phyloP scores from a whole-genome alignment of 768 basidiomycete genomes.

The Tylopilus sp. region DNA sequence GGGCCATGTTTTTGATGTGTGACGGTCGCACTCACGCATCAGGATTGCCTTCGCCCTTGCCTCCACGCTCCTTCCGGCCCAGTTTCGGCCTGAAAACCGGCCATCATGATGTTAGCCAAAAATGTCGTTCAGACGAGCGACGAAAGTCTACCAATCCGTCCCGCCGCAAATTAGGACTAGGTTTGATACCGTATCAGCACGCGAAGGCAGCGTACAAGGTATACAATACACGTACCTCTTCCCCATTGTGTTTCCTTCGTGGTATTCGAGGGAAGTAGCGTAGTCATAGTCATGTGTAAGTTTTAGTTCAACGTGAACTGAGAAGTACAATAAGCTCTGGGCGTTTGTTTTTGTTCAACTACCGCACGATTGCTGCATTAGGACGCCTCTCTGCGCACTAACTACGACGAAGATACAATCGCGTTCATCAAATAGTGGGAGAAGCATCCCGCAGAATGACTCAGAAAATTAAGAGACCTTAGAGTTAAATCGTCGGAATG shows the following conservation, averaged over 20 bases:
- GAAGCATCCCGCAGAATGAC: conserved; percentile 1
- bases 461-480: not conserved
- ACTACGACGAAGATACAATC: conserved; percentile 18
- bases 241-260: conserved; percentile 43
- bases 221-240: conserved; percentile 28
- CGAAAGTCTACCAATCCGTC: conserved; percentile 68
- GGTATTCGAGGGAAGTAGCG: conserved; percentile 22
- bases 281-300: conserved; percentile 30
- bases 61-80: conserved; percentile 69
- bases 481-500: not conserved
- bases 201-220: conserved; percentile 4
- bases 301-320: conserved; percentile 19
- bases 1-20: conserved; percentile 1
- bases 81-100: conserved; percentile 58
- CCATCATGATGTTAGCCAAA: conserved; percentile 10
- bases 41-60: conserved; percentile 40
- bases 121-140: not conserved
- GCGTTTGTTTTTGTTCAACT: conserved; percentile 18
- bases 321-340: conserved; percentile 7
- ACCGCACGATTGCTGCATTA: conserved; percentile 29
- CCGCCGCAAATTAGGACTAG: conserved; percentile 83
- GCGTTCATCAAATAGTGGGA: not conserved
- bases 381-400: conserved; percentile 31
- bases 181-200: conserved; percentile 17
- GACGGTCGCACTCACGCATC: conserved; percentile 28